These are phyloP conservation scores for Thielaviopsis ethacetica DNA, from an alignment of 2,329 filamentous ascomycete species.

Conservation along the genomic window DNA sequence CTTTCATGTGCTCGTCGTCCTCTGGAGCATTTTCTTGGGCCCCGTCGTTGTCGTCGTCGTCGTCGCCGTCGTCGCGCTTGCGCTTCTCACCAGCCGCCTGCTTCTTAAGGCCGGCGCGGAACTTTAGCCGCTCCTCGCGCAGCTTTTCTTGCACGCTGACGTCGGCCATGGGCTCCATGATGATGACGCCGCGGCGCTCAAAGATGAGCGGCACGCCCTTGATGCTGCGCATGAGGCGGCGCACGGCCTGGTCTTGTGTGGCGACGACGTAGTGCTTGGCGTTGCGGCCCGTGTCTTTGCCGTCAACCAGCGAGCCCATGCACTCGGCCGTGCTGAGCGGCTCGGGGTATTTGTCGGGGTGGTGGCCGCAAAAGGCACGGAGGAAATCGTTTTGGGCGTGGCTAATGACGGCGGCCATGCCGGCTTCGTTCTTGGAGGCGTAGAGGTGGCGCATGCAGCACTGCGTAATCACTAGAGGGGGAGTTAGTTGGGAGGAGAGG, in stretches of 20 bases:
- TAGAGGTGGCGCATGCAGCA: conserved; percentile 71
- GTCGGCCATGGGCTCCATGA: conserved; percentile 53
- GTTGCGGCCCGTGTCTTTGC: conserved; percentile 54
- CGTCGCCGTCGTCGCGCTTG: conserved; percentile 31
- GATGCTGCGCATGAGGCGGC: conserved; percentile 47
- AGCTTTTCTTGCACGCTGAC: conserved; percentile 46
- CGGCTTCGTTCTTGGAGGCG: conserved; percentile 37
- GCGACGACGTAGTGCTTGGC: conserved; percentile 69
- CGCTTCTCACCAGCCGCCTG: conserved; percentile 27
- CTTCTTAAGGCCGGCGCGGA: conserved; percentile 49
- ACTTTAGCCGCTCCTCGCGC: conserved; percentile 57
- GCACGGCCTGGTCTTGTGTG: conserved; percentile 49
- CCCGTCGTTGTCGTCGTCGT: conserved; percentile 19
- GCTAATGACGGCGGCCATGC: conserved; percentile 45
- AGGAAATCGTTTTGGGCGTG: conserved; percentile 57
- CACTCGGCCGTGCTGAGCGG: conserved; percentile 57
- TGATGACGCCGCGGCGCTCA: conserved; percentile 62
- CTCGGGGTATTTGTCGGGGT: conserved; percentile 52
- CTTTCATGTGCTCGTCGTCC: conserved; percentile 25
- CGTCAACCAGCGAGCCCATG: conserved; percentile 58
- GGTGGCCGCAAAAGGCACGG: conserved; percentile 62
- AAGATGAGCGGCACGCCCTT: conserved; percentile 63
- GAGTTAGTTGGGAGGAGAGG: conserved; percentile 11
- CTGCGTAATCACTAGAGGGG: conserved; percentile 52
- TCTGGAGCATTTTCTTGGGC: no score